A percentile compares a stretch with the other conserved stretches of the same genome.
Evolutionary conservation across 1,139 yeast species (phyloP).

Genomic region (Sugiyamaella novakii): DNA sequence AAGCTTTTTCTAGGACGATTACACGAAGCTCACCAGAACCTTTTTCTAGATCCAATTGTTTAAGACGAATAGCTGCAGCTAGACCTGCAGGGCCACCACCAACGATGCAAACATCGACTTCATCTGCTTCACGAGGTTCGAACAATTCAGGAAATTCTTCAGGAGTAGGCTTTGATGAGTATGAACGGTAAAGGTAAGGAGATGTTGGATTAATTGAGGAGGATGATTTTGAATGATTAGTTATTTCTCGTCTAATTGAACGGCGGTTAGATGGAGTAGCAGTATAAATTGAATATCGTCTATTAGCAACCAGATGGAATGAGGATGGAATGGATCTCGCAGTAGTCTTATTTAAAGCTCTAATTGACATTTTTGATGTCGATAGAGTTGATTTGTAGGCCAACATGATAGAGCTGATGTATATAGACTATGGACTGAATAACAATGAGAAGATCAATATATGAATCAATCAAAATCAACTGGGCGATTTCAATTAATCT

Average conservation of each 20-base stretch:
- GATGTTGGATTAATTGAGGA: no score
- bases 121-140: slow-evolving; percentile 71
- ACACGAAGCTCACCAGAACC: slow-evolving; percentile 76
- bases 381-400: background rate
- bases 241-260: no score
- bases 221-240: no score
- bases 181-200: no score
- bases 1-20: slow-evolving; percentile 86
- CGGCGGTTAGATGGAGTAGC: no score
- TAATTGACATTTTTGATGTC: background rate
- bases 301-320: background rate
- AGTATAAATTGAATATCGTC: no score
- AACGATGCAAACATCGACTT: slow-evolving; percentile 90
- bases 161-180: background rate
- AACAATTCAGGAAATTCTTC: slow-evolving; percentile 13
- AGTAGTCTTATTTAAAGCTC: background rate
- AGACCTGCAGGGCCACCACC: slow-evolving; percentile 99
- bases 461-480: no score
- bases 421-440: no score
- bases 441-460: background rate
- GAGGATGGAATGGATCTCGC: no score
- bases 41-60: slow-evolving; percentile 74
- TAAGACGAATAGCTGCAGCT: slow-evolving; percentile 86
- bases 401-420: background rate
- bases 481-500: no score